Evolutionary conservation across 1,284 basidiomycete species (phyloP).

Genomic region (Athelia sp.): DNA sequence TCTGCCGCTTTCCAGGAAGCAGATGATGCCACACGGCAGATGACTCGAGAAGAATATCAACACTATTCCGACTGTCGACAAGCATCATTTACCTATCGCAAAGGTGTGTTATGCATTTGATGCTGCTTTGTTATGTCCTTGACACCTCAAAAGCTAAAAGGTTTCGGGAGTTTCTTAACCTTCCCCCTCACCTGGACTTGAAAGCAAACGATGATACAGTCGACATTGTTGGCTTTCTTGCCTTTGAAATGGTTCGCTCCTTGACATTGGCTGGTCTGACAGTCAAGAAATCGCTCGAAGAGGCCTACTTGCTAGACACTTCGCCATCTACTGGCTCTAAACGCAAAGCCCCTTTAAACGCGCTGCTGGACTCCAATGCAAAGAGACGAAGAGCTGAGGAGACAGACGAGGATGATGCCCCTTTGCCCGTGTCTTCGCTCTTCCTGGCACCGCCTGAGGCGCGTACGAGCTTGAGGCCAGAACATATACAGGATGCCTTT

Average conservation of each 20-base stretch:
- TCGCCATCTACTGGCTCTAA: slow-evolving; percentile 50
- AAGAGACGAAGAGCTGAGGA: slow-evolving; percentile 62
- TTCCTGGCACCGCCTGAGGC: slow-evolving; percentile 80
- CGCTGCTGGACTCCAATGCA: slow-evolving; percentile 32
- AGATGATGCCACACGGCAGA: slow-evolving; percentile 91
- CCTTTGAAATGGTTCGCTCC: slow-evolving; percentile 95
- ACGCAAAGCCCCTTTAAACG: slow-evolving; percentile 46
- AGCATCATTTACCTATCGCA: slow-evolving; percentile 95
- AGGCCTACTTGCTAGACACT: slow-evolving; percentile 62
- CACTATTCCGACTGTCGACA: slow-evolving; percentile 97
- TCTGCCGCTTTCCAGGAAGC: slow-evolving; percentile 57
- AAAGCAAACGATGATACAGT: slow-evolving; percentile 94
- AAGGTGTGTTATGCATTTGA: slow-evolving; percentile 48
- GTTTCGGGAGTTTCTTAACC: slow-evolving; percentile 93
- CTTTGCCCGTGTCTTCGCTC: slow-evolving; percentile 62
- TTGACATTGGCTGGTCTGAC: slow-evolving; percentile 84
- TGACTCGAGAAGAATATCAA: slow-evolving; percentile 96
- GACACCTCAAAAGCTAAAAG: slow-evolving; percentile 64
- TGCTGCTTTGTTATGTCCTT: not conserved
- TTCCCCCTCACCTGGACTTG: slow-evolving; percentile 85
- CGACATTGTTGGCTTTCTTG: slow-evolving; percentile 95
- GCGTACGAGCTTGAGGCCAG: slow-evolving; percentile 69
- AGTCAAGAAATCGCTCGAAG: slow-evolving; percentile 76
- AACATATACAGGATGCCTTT: slow-evolving; percentile 89
- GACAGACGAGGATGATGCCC: slow-evolving; percentile 52